These are phyloP conservation scores for Melampsora americana DNA, from an alignment of 1,284 basidiomycete species.

Conservation along the genomic window DNA sequence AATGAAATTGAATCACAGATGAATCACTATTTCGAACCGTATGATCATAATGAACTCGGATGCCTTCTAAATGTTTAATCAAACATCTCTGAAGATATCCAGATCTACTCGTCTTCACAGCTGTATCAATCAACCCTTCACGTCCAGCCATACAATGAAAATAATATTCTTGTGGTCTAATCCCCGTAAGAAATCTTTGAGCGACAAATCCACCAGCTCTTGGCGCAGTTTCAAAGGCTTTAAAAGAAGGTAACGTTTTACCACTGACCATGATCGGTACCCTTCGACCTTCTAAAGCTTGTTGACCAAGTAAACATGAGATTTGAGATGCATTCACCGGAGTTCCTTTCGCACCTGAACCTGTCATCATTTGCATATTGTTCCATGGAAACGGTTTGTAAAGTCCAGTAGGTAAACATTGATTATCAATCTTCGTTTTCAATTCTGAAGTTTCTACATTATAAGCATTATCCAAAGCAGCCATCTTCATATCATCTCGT, in stretches of 20 bases:
- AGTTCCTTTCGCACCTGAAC: constrained; percentile 96
- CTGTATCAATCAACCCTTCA: constrained; percentile 98
- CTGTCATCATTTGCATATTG: constrained; percentile 99
- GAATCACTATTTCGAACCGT: constrained; percentile 94
- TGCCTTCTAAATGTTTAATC: constrained; percentile 96
- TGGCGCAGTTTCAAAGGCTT: constrained; percentile 91
- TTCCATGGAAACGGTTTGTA: constrained; percentile 93
- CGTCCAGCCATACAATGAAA: constrained; percentile 99
- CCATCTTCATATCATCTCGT: constrained; percentile 97
- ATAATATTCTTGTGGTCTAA: constrained; percentile 98
- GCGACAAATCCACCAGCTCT: constrained; percentile 99
- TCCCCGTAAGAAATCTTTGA: constrained; percentile 98
- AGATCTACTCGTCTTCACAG: constrained; percentile 97
- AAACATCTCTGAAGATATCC: constrained; percentile 97
- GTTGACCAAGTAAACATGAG: constrained; percentile 92
- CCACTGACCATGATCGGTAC: constrained; percentile 99
- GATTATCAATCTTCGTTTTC: constrained; percentile 67
- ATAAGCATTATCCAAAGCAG: constrained; percentile 85
- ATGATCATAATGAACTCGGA: constrained; percentile 94
- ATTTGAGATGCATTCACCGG: constrained; percentile 97
- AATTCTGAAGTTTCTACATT: constrained; percentile 85
- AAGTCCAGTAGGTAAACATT: constrained; percentile 83
- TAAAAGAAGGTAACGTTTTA: constrained; percentile 96
- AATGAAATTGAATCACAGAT: constrained; percentile 91
- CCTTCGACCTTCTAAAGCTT: constrained; percentile 95